Conservation (phyloP, 2,329 filamentous ascomycete genomes). For the Colletotrichum godetiae region DNA sequence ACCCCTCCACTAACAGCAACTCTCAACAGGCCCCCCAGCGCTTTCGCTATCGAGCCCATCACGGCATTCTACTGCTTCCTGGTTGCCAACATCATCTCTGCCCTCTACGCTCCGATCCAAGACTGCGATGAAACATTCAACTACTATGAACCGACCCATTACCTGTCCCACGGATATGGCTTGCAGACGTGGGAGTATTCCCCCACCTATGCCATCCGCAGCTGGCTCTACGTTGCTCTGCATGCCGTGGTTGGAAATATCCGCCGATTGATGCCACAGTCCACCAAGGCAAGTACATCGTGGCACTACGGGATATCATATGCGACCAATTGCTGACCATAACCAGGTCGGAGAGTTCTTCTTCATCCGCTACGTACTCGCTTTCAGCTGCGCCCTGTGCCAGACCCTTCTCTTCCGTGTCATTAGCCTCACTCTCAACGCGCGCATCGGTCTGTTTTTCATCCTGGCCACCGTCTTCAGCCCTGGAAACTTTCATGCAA, state of each 20-base stretch:
- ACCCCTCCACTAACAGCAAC: constrained; percentile 31
- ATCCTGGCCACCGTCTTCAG: constrained; percentile 80
- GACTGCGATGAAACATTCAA: constrained; percentile 99
- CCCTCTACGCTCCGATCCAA: constrained; percentile 88
- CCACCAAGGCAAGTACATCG: constrained; percentile 62
- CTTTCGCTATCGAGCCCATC: constrained; percentile 76
- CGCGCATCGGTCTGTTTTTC: constrained; percentile 87
- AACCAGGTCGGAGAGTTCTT: constrained; percentile 81
- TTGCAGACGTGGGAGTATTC: constrained; percentile 99
- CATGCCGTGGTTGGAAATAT: constrained; percentile 80
- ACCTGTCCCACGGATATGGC: constrained; percentile 90
- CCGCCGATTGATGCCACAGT: constrained; percentile 70
- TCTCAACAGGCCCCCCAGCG: constrained; percentile 56
- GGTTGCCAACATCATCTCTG: constrained; percentile 78
- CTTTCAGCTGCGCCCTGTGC: constrained; percentile 80
- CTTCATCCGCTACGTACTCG: constrained; percentile 81
- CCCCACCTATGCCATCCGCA: constrained; percentile 92
- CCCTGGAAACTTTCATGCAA: constrained; percentile 94
- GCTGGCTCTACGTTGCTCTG: constrained; percentile 88
- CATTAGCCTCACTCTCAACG: constrained; percentile 81
- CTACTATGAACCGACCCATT: constrained; percentile 98
- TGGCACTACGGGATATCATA: too few relatives aligned
- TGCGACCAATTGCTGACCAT: neutral
- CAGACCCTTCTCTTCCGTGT: constrained; percentile 85
- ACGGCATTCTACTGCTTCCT: constrained; percentile 86